Conservation (phyloP, 2,329 filamentous ascomycete genomes). For the Aspergillus intermedius region DNA sequence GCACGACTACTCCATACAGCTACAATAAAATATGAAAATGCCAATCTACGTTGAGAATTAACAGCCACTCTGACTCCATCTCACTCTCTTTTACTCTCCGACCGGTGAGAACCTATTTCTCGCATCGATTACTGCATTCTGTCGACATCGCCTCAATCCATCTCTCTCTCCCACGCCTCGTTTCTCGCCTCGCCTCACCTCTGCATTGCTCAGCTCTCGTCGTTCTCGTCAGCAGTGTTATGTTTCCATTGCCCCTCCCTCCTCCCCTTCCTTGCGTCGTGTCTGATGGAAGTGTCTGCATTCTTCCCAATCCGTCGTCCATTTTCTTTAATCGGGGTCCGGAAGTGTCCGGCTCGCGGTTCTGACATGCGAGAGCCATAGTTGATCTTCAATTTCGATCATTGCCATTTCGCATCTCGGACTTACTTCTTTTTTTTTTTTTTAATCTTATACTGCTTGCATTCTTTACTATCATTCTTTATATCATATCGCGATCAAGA, state of each 20-base stretch:
- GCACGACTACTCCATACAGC: too few species aligned
- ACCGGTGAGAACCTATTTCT: too few species aligned
- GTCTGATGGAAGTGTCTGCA: constrained; percentile 19
- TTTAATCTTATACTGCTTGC: constrained; percentile 1
- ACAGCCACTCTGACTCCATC: too few species aligned
- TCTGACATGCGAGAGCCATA: constrained; percentile 5
- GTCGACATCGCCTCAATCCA: too few species aligned
- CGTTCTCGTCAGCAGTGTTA: constrained; percentile 8
- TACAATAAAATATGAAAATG: too few species aligned
- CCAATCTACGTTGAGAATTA: too few species aligned
- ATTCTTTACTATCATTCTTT: neutral
- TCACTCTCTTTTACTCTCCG: too few species aligned
- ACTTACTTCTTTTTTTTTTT: constrained; percentile 1
- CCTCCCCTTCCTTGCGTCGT: constrained; percentile 4
- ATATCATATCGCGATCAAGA: constrained; percentile 11
- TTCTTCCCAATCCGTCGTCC: constrained; percentile 20
- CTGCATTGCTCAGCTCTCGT: neutral
- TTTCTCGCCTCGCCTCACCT: neutral
- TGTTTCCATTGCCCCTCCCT: constrained; percentile 8
- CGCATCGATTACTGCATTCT: too few species aligned
- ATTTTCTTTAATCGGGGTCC: constrained; percentile 8
- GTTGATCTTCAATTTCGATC: neutral
- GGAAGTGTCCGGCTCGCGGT: constrained; percentile 10
- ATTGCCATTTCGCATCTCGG: neutral
- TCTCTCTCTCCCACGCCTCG: neutral